Evolutionary conservation across 2,329 filamentous ascomycete genomes (phyloP).

Genomic region (Trichoderma arundinaceum): DNA sequence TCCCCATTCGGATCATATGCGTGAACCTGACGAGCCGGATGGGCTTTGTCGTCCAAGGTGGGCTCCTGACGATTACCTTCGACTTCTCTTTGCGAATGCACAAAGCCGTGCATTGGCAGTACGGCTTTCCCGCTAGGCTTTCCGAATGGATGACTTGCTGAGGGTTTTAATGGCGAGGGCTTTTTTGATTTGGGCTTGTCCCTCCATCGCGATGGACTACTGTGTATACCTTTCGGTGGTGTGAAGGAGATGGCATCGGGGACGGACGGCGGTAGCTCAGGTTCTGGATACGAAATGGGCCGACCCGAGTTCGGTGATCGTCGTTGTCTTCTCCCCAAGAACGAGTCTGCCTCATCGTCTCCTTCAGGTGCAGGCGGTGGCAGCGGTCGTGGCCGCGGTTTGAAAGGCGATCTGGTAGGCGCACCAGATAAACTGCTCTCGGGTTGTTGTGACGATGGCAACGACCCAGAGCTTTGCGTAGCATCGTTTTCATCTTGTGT

Average conservation of each 20-base stretch:
- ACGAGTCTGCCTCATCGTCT: constrained; percentile 42
- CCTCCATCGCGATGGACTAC: constrained; percentile 59
- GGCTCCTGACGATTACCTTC: constrained; percentile 5
- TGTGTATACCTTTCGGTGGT: constrained; percentile 64
- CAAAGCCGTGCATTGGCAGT: constrained; percentile 21
- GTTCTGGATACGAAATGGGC: constrained; percentile 53
- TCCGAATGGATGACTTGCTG: constrained; percentile 39
- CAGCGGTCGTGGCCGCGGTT: constrained; percentile 53
- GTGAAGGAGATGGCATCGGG: constrained; percentile 60
- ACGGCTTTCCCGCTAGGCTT: constrained; percentile 20
- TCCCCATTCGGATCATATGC: constrained; percentile 51
- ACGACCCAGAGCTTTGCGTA: constrained; percentile 32
- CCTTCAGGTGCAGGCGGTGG: constrained; percentile 50
- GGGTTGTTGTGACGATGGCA: constrained; percentile 33
- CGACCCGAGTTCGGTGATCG: constrained; percentile 44
- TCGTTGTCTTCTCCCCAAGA: constrained; percentile 40
- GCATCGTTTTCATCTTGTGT: constrained; percentile 33
- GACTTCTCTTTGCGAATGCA: neutral
- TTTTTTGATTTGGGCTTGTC: constrained; percentile 45
- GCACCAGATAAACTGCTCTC: constrained; percentile 45
- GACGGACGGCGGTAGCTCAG: constrained; percentile 66
- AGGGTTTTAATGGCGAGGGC: constrained; percentile 58
- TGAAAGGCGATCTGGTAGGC: constrained; percentile 50
- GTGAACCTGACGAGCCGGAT: constrained; percentile 51
- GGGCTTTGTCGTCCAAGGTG: constrained; percentile 35